Evolutionary conservation across 345 rosid species (phyloP), one percentile per base, ranked within the genome.

Genomic region (Gossypium raimondii): DNA sequence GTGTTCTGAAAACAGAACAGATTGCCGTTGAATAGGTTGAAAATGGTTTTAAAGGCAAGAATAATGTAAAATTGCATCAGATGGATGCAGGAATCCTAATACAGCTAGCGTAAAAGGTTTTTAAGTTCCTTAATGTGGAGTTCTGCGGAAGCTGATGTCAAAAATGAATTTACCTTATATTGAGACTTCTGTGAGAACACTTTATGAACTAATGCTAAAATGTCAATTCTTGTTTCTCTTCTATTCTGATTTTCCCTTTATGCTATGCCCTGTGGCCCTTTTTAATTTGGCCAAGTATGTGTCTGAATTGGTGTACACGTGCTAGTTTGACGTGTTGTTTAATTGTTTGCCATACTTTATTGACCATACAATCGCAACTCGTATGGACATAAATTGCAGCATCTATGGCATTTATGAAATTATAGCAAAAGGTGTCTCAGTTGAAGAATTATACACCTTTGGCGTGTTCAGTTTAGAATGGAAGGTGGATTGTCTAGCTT

Each of bases 401-500:
- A 74, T 81, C 75, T 64, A 78, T 77, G 75, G 66, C 44, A 75
- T 52, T 55, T 18, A 64, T 56, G 41, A 53, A 71, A 12, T 80
- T 48, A 6, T 53, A 75, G 78, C 70, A 55, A 61, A 50, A 61
- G 71, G 72, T 52, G 48, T 29, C 57, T 45, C 75, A 47, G 70
- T 59, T 82, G 73, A 24, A 76, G 16, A 45, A 25, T 75, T 38
- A 50, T 27, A 70, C 48, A 11, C 14, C 47, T 53, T 71, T 7
- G 77, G 67, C 57, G 16, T 73, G 64, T 43, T 75, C 17, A 17
- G 61, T 65, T 67, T 72, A 79, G 85, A 82, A 94, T 94, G 98
- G 91, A 89, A 0, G 90, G 85, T 77, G 91, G 88, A 70, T 69
- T 88, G 73, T 81, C 95, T 2, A 91, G 90, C 85, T 92, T 91